Conservation (phyloP, 768 basidiomycete species). For the Hypsizygus marmoreus region DNA sequence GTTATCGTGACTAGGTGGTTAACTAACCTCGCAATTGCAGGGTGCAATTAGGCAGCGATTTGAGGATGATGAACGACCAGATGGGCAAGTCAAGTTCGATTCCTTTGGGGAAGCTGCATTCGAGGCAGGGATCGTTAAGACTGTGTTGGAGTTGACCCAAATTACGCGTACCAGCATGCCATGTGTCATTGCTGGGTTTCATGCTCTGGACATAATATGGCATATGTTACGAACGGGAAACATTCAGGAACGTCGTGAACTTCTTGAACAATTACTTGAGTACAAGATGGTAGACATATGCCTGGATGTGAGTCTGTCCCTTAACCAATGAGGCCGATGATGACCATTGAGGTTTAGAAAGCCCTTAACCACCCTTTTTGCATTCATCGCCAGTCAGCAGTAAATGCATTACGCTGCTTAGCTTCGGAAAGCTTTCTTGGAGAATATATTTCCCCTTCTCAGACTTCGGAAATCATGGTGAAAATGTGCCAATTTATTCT, state of each 20-base stretch:
- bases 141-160: conserved; percentile 23
- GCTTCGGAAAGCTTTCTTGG: conserved; percentile 23
- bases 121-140: conserved; percentile 27
- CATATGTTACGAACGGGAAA: conserved; percentile 22
- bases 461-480: conserved; percentile 24
- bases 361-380: conserved; percentile 20
- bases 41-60: conserved; percentile 3
- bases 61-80: conserved; percentile 1
- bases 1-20: no score
- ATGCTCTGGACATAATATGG: conserved; percentile 22
- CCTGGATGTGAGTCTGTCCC: conserved; percentile 23
- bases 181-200: conserved; percentile 21
- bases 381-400: conserved; percentile 23
- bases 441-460: conserved; percentile 16
- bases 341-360: conserved; percentile 18
- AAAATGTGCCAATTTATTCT: conserved; percentile 26
- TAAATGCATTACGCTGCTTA: conserved; percentile 19
- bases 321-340: no score
- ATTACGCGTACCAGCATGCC: conserved; percentile 14
- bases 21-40: no score
- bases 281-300: conserved; percentile 21
- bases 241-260: conserved; percentile 16
- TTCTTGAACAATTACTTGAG: conserved; percentile 26
- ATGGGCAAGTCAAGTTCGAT: conserved; percentile 20
- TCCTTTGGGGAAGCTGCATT: conserved; percentile 23